Evolutionary conservation across 805 yeast species (phyloP), one percentile per base, ranked within the genome.

Genomic region (Hemisphaericaspora nanyangensis): DNA sequence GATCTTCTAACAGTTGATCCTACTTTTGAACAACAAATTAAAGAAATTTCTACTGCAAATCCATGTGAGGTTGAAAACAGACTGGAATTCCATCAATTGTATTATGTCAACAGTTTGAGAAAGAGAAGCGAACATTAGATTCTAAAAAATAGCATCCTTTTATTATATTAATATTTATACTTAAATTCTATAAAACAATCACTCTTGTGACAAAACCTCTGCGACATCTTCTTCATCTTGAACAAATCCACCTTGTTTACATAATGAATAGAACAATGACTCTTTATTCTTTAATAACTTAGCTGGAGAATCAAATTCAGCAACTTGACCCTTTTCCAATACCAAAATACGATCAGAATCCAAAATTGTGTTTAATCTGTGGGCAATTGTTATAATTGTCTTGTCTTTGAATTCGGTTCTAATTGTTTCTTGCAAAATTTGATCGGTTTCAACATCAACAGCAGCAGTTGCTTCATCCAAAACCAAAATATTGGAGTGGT

Each of bases 391-490:
- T 49, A 85, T 66, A 50, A 85, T 85, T 0, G 95, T 85, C 58
- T 89, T 74, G 38, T 83, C 82, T 46, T 77, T 76, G 55, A 85
- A 85, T 30, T 85, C 88, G 1, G 72, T 63, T 61, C 93, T 73
- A 37, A 85, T 85, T 1, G 95, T 85, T 45, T 82, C 78, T 64
- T 85, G 95, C 37, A 85, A 72, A 39, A 85, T 74, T 45, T 78
- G 66, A 60, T 85, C 95, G 2, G 95, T 85, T 55, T 84, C 87
- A 27, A 85, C 90, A 61, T 85, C 95, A 37, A 85, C 93, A 5
- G 91, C 89, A 4, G 95, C 93, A 2, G 95, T 85, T 10, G 95
- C 95, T 61, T 85, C 95, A 60, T 85, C 95, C 52, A 85, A 63
- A 7, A 85, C 80, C 46, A 85, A 68, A 30, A 85, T 74, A 34